Evolutionary conservation across 2,329 filamentous ascomycete genomes (phyloP).

Genomic region (Herpomyces periplanetae): DNA sequence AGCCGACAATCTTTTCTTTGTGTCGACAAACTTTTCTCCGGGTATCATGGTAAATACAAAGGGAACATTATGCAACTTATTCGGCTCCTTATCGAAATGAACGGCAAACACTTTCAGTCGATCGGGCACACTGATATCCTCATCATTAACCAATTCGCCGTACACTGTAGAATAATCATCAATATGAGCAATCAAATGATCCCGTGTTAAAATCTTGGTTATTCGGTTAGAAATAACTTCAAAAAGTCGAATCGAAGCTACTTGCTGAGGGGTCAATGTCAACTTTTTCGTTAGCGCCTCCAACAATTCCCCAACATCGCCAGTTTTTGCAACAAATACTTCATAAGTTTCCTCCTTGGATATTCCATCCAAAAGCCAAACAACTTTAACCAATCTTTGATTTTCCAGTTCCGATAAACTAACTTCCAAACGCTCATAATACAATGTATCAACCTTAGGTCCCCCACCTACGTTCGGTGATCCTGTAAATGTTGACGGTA

Average conservation of each 20-base stretch:
- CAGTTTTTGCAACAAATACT: slow-evolving; percentile 52
- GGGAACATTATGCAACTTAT: slow-evolving; percentile 44
- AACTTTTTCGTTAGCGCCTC: slow-evolving; percentile 38
- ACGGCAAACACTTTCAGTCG: slow-evolving; percentile 39
- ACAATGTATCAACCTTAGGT: slow-evolving; percentile 24
- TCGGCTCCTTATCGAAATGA: slow-evolving; percentile 69
- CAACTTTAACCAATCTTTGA: slow-evolving; percentile 51
- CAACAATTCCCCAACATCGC: slow-evolving; percentile 37
- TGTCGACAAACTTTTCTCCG: slow-evolving; percentile 57
- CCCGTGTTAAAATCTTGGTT: too few relatives aligned
- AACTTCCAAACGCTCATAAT: slow-evolving; percentile 76
- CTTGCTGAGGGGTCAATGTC: slow-evolving; percentile 34
- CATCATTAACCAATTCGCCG: slow-evolving; percentile 6
- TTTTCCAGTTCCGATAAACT: slow-evolving; percentile 70
- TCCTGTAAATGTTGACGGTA: slow-evolving; percentile 30
- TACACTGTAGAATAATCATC: slow-evolving; percentile 8
- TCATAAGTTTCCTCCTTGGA: slow-evolving; percentile 59
- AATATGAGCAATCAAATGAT: too few relatives aligned
- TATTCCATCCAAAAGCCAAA: slow-evolving; percentile 55
- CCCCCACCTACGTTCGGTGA: slow-evolving; percentile 23
- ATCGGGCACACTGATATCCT: slow-evolving; percentile 16
- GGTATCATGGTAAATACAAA: slow-evolving; percentile 62
- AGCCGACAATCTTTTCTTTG: slow-evolving; percentile 71
- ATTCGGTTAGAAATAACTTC: slow-evolving; percentile 56
- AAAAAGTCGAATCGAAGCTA: slow-evolving; percentile 26